These are phyloP conservation scores for Beauveria sp. DNA, from an alignment of 2,329 filamentous ascomycete species.

Conservation along the genomic window DNA sequence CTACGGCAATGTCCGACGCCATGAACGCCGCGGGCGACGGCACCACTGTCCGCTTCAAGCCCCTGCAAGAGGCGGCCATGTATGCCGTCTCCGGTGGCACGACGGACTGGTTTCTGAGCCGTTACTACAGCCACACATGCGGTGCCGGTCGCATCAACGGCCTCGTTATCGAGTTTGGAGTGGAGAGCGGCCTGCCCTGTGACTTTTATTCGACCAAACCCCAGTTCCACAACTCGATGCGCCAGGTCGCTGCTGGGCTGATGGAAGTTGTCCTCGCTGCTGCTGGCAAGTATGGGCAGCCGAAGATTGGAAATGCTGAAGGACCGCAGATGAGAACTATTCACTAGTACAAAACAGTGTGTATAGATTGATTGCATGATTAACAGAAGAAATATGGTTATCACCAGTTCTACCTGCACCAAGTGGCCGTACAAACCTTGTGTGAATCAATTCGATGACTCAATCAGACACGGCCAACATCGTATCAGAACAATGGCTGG, in stretches of 20 bases:
- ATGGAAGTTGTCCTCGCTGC: conserved; percentile 37
- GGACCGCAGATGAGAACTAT: not conserved
- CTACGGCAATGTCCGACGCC: conserved; percentile 26
- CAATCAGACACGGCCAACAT: too few species aligned
- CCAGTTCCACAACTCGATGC: conserved; percentile 36
- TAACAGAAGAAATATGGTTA: not conserved
- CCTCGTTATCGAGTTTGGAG: conserved; percentile 41
- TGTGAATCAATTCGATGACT: too few species aligned
- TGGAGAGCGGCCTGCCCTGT: conserved; percentile 18
- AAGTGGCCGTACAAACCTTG: too few species aligned
- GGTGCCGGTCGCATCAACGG: conserved; percentile 32
- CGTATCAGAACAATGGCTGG: too few species aligned
- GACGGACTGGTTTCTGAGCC: conserved; percentile 39
- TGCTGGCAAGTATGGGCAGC: conserved; percentile 16
- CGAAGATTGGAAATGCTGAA: conserved; percentile 14
- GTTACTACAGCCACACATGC: conserved; percentile 31
- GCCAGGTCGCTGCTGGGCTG: conserved; percentile 37
- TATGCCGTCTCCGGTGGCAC: conserved; percentile 39
- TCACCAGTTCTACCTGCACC: too few species aligned
- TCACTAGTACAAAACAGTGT: not conserved
- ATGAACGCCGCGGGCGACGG: conserved; percentile 32
- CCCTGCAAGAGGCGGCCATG: conserved; percentile 31
- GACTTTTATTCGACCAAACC: conserved; percentile 38
- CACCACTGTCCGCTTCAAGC: conserved; percentile 24
- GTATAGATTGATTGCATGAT: not conserved